These are phyloP conservation scores for Rosellinia necatrix DNA, from an alignment of 2,329 filamentous ascomycete species.

Conservation along the genomic window DNA sequence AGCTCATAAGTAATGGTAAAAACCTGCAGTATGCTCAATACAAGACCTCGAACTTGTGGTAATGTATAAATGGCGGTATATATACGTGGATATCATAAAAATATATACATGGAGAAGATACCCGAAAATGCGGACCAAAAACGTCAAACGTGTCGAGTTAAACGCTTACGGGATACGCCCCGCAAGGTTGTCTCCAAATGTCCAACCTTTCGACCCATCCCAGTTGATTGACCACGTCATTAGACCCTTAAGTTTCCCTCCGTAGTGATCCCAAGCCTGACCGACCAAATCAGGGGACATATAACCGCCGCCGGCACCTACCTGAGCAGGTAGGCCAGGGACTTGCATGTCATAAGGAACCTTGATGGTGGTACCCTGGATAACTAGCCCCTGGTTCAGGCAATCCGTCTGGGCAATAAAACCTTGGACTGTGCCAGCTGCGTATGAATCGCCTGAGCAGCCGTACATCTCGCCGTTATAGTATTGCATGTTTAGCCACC, in stretches of 20 bases:
- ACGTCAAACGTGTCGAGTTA: too few species aligned
- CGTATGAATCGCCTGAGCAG: slow-evolving; percentile 42
- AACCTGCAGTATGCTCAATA: too few species aligned
- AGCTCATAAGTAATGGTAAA: too few species aligned
- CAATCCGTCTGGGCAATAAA: slow-evolving; percentile 45
- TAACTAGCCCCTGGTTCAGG: slow-evolving; percentile 40
- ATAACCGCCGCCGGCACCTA: slow-evolving; percentile 42
- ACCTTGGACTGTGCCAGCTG: slow-evolving; percentile 40
- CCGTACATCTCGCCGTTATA: slow-evolving; percentile 47
- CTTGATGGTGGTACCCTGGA: slow-evolving; percentile 41
- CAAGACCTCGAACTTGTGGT: too few species aligned
- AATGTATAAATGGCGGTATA: too few species aligned
- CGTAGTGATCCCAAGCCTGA: slow-evolving; percentile 41
- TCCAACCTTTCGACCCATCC: slow-evolving; percentile 43
- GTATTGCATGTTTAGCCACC: slow-evolving; percentile 47
- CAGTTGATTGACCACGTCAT: slow-evolving; percentile 48
- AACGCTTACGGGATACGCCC: slow-evolving; percentile 24
- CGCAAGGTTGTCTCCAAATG: slow-evolving; percentile 42
- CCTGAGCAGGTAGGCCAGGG: slow-evolving; percentile 44
- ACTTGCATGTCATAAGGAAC: slow-evolving; percentile 44
- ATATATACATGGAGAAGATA: background rate
- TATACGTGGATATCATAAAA: background rate
- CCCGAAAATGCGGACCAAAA: too few species aligned
- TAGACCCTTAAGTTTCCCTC: slow-evolving; percentile 41
- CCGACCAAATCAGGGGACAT: slow-evolving; percentile 39